These are phyloP conservation scores for Ploettnerulaceae sp. DNA, from an alignment of 2,329 filamentous ascomycete species.

Conservation along the genomic window DNA sequence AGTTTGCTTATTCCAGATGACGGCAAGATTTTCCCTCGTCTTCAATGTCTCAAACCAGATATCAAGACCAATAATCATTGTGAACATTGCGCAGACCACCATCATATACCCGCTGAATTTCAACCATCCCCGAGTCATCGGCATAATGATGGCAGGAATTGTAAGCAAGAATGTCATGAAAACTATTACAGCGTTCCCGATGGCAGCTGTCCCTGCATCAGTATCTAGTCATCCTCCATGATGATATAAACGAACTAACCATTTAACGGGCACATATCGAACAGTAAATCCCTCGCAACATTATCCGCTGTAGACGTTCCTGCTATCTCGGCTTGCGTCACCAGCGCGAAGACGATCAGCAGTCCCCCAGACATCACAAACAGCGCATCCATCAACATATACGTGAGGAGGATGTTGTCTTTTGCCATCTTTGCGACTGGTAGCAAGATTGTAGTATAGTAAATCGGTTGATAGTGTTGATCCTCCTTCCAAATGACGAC, in stretches of 20 bases:
- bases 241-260: slow-evolving; percentile 37
- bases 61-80: slow-evolving; percentile 58
- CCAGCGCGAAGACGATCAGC: slow-evolving; percentile 48
- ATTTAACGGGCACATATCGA: slow-evolving; percentile 47
- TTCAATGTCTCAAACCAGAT: slow-evolving; percentile 71
- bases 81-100: slow-evolving; percentile 58
- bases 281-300: slow-evolving; percentile 47
- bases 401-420: slow-evolving; percentile 49
- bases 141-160: slow-evolving; percentile 65
- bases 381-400: slow-evolving; percentile 45
- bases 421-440: slow-evolving; percentile 36
- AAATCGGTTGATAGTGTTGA: slow-evolving; percentile 4
- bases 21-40: slow-evolving; percentile 56
- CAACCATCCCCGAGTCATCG: slow-evolving; percentile 61
- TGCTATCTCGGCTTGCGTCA: slow-evolving; percentile 41
- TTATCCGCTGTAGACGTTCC: slow-evolving; percentile 42
- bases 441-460: background rate
- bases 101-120: slow-evolving; percentile 64
- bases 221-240: slow-evolving; percentile 2
- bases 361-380: slow-evolving; percentile 48
- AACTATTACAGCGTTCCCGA: slow-evolving; percentile 68
- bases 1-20: slow-evolving; percentile 56
- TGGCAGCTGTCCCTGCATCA: slow-evolving; percentile 47
- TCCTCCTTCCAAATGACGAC: slow-evolving; percentile 26
- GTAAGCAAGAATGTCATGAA: slow-evolving; percentile 66